Evolutionary conservation across 2,329 filamentous ascomycete species (phyloP).

Genomic region (Exophiala phaeomuriformis): DNA sequence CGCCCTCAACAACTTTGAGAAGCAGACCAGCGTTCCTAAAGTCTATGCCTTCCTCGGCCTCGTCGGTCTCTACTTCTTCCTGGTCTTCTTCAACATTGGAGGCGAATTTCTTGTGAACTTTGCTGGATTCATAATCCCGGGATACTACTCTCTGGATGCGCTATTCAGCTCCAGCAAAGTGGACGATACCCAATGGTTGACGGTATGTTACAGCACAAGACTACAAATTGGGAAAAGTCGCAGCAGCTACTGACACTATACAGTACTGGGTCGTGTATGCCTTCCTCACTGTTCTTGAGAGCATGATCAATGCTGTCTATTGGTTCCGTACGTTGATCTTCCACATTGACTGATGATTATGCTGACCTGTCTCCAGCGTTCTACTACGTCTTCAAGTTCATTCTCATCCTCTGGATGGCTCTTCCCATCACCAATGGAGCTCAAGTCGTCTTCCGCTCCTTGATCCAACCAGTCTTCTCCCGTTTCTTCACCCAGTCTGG

Average conservation of each 20-base stretch:
- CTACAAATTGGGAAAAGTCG: not conserved
- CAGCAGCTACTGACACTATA: constrained; percentile 17
- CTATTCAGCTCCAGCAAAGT: constrained; percentile 54
- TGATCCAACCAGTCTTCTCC: constrained; percentile 83
- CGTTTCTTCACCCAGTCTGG: constrained; percentile 72
- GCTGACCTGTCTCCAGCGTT: constrained; percentile 52
- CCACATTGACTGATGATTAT: not conserved
- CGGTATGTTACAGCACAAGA: constrained; percentile 34
- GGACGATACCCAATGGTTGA: constrained; percentile 64
- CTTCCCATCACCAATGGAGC: constrained; percentile 95
- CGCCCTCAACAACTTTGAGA: constrained; percentile 60
- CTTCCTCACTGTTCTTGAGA: constrained; percentile 60
- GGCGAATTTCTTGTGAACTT: constrained; percentile 62
- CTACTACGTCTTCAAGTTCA: constrained; percentile 99
- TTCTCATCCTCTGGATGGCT: constrained; percentile 94
- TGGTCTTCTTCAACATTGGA: constrained; percentile 65
- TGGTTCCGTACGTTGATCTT: constrained; percentile 51
- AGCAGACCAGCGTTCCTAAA: constrained; percentile 61
- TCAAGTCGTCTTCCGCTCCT: constrained; percentile 92
- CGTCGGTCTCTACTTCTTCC: constrained; percentile 60
- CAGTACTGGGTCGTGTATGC: constrained; percentile 64
- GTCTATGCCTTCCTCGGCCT: constrained; percentile 60
- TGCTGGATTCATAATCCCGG: constrained; percentile 57
- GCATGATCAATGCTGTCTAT: constrained; percentile 59
- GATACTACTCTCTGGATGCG: constrained; percentile 59